A percentile compares a stretch with the other conserved stretches of the same genome.
Conservation (phyloP, 129 eudicot genomes). For the Mikania micrantha region DNA sequence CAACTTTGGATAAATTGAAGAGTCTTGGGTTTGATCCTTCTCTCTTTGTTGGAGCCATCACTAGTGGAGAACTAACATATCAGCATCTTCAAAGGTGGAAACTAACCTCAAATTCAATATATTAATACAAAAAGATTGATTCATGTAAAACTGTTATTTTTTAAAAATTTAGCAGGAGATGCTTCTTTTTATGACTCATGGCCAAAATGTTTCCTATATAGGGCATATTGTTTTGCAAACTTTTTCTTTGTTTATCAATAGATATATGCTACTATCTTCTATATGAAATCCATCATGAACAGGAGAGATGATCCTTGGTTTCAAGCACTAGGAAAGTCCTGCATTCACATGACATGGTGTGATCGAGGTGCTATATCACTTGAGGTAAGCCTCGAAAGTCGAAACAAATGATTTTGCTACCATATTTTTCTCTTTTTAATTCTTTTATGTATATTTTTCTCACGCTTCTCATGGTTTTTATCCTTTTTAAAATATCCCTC, state of each 20-base stretch:
- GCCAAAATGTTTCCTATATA: neutral
- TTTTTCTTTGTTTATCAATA: neutral
- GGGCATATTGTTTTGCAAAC: neutral
- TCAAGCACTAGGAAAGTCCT: slow-evolving; percentile 62
- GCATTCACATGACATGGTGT: slow-evolving; percentile 97
- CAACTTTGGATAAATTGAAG: slow-evolving; percentile 67
- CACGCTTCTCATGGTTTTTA: too few species aligned
- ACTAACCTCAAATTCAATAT: neutral
- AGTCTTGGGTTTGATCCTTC: slow-evolving; percentile 93
- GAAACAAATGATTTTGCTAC: neutral
- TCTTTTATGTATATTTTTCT: neutral
- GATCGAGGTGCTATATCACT: slow-evolving; percentile 92
- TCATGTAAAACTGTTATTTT: neutral
- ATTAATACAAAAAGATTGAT: neutral
- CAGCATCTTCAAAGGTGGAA: slow-evolving; percentile 75
- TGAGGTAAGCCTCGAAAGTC: slow-evolving; percentile 49
- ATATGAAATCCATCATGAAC: slow-evolving; percentile 5
- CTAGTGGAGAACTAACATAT: slow-evolving; percentile 93
- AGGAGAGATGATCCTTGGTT: slow-evolving; percentile 97
- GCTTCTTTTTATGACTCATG: neutral
- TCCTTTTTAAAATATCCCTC: too few species aligned
- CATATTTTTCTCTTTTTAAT: neutral
- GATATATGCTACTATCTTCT: neutral
- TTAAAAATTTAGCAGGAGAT: neutral
- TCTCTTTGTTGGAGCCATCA: slow-evolving; percentile 75